Evolutionary conservation across 441 rosid species (phyloP), one percentile per base, ranked within the genome.

Genomic region (Dalechampia spathulata): DNA sequence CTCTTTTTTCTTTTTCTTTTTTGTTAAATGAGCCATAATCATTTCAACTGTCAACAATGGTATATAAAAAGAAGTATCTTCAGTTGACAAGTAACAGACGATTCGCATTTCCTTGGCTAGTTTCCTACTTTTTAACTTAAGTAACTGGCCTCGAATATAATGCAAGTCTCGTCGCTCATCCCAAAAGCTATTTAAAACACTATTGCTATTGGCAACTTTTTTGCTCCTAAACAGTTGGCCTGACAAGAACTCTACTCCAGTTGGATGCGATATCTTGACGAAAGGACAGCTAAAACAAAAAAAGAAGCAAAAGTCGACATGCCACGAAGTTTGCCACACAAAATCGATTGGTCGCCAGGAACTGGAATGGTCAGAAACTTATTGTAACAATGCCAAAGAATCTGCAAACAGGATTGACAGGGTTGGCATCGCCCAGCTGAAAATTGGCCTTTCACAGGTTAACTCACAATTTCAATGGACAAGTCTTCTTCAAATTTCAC

Each of bases 401-500:
- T 52, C 81, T 60, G 70, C 68, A 67, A 57, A 63, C 53, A 56
- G 50, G 17, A 51, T 55, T 60, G 72, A 52, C 65, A 54, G 48
- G 30, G 68, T 54, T 52, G 69, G 52, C 63, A 63, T 38, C 39
- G 21, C 57, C 34, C 30, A 58, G 52, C 63, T 52, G 57, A 57
- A 44, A 36, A 67, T 55, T 40, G 67, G 60, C 46, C 65, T 52
- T 56, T 70, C 73, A 65, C 75, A 58, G 57, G 62, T 70, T 64
- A 70, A 69, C 57, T 63, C 73, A 65, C 49, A 62, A 59, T 60
- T 62, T 67, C 74, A 68, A 70, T 52, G 6, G 68, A 64, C 49
- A 62, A 63, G 67, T 61, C 74, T 67, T 69, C 81, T 66, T 63
- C 75, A 58, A 57, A 63, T 70, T 66, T 72, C 66, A 66, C 63